Base-by-base conservation (phyloP, 306 rosid genomes). In the Malus orientalis region DNA sequence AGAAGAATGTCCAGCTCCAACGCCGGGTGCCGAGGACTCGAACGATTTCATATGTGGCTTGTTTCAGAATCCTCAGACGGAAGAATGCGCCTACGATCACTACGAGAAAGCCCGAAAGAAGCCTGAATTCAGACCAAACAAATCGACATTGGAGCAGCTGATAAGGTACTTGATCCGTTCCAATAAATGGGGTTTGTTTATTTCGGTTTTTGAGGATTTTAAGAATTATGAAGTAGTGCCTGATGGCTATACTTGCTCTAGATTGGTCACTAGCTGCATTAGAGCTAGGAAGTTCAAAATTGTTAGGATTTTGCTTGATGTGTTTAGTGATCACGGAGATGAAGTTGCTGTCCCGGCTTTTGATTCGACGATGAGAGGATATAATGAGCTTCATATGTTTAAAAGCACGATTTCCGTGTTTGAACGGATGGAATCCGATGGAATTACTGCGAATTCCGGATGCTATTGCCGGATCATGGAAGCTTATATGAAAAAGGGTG, bases 301-400 rank as follows among this genome's bases (percentile, higher is more conserved):
- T 65, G 85, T 80, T 36, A 82, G 83, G 79, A 40, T 75, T 61
- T 67, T 86, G 57, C 87, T 91, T 61, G 79, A 82, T 78, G 81
- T 70, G 62, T 84, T 80, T 63, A 73, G 40, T 51, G 10, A 60
- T 75, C 64, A 51, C 16, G 81, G 82, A 53, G 1, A 8, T 44
- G 81, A 85, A 16, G 87, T 86, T 72, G 74, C 81, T 78, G 69
- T 70, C 11, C 71, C 70, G 14, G 92, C 89, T 16, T 86, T 82
- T 77, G 82, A 81, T 72, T 84, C 86, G n/a, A 87, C 89, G 14
- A 80, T 91, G 84, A 80, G 70, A 82, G 85, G 85, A 67, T 91
- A 91, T 38, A 91, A 91, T 68, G 84, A 82, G 88, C 81, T 91
- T 76, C 97, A 89, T 58, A 91, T 91, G 94, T 88, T 78, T 84